Percentiles rank a stretch among this genome's conserved stretches.
Evolutionary conservation across 163 green algal species (phyloP).

Genomic region (Chloroidium sp.): DNA sequence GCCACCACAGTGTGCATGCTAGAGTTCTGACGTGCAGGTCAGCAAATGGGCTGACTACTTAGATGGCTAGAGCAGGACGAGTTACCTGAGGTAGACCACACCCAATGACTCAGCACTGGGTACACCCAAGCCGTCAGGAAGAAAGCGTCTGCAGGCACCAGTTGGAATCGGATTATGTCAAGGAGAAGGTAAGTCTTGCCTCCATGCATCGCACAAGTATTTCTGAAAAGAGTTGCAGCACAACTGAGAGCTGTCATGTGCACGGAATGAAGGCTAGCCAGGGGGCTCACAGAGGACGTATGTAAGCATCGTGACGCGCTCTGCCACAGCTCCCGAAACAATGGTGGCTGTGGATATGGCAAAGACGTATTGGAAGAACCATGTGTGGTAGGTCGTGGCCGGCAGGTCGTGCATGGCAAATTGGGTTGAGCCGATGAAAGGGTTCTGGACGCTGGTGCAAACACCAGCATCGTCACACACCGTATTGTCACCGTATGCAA

Average conservation of each 20-base stretch:
- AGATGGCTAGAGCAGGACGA: too few relatives aligned
- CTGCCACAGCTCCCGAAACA: slow-evolving; percentile 66
- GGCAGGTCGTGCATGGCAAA: slow-evolving; percentile 40
- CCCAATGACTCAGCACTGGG: slow-evolving; percentile 71
- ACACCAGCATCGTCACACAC: slow-evolving; percentile 1
- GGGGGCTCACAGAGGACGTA: slow-evolving; percentile 7
- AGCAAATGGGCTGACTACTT: background rate
- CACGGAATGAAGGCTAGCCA: too few relatives aligned
- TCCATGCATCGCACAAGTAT: too few relatives aligned
- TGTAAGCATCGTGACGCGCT: slow-evolving; percentile 44
- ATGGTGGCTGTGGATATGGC: slow-evolving; percentile 67
- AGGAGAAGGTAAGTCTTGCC: background rate
- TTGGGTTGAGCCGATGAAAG: slow-evolving; percentile 44
- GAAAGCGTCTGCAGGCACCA: slow-evolving; percentile 40
- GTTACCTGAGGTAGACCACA: slow-evolving; percentile 37
- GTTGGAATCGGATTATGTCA: slow-evolving; percentile 4
- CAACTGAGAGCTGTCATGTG: too few relatives aligned
- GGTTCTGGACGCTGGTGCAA: slow-evolving; percentile 13
- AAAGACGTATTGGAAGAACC: slow-evolving; percentile 60
- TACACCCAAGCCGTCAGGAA: slow-evolving; percentile 84
- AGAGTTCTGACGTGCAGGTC: background rate
- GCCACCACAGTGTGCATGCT: background rate
- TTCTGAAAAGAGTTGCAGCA: too few relatives aligned
- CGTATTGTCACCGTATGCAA: slow-evolving; percentile 19
- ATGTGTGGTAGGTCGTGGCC: slow-evolving; percentile 24